Evolutionary conservation across 2,329 filamentous ascomycete species (phyloP).

Genomic region (Alternaria burnsii): DNA sequence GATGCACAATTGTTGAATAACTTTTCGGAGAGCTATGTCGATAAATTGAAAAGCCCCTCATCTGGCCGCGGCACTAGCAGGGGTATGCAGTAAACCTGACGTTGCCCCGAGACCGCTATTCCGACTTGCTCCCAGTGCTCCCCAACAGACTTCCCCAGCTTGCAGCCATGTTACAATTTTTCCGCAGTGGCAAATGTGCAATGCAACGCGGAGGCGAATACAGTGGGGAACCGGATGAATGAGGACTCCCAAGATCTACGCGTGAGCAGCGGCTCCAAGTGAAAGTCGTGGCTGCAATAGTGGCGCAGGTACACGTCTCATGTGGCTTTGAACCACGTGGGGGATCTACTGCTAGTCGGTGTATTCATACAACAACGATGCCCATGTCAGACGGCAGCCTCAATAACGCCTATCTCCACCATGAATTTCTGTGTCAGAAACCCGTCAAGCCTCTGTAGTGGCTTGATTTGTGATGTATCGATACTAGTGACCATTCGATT

Average conservation of each 20-base stretch:
- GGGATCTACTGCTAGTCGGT: constrained; percentile 15
- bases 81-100: constrained; percentile 22
- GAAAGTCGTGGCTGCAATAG: neutral
- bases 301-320: constrained; percentile 11
- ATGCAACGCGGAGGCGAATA: constrained; percentile 9
- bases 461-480: neutral
- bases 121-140: constrained; percentile 28
- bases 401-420: neutral
- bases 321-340: constrained; percentile 26
- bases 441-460: neutral
- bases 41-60: constrained; percentile 29
- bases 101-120: constrained; percentile 23
- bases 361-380: constrained; percentile 8
- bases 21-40: constrained; percentile 32
- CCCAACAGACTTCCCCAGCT: constrained; percentile 35
- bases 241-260: neutral
- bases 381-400: constrained; percentile 3
- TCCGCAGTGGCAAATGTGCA: constrained; percentile 28
- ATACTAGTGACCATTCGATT: neutral
- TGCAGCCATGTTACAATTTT: constrained; percentile 10
- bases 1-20: constrained; percentile 44
- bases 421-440: neutral
- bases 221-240: neutral
- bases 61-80: constrained; percentile 28
- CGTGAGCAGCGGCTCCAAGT: neutral